Percentiles rank a stretch among this genome's conserved stretches.
These are phyloP conservation scores for Buddleja alternifolia DNA, from an alignment of 257 asterid species.

Conservation along the genomic window DNA sequence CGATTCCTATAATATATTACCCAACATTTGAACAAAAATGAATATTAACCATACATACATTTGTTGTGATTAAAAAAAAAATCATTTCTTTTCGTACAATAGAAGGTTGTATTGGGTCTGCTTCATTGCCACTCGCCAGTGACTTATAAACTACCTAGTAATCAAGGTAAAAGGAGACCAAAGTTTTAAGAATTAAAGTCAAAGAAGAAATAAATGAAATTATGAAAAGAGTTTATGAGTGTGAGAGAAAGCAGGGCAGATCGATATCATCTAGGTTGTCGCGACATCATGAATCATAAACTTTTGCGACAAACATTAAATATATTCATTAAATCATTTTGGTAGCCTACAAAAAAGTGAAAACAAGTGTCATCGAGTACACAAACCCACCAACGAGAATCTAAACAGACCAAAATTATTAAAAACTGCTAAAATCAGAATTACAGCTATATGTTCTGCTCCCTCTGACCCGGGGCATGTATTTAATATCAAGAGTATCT, in stretches of 20 bases:
- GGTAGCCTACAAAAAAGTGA: conserved; percentile 13
- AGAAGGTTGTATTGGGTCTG: too few relatives aligned
- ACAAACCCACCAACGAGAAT: conserved; percentile 43
- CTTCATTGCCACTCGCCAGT: too few relatives aligned
- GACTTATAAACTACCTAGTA: background rate
- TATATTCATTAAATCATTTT: conserved; percentile 5
- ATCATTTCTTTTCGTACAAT: too few relatives aligned
- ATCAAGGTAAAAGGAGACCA: background rate
- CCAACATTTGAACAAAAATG: too few relatives aligned
- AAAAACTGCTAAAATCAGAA: conserved; percentile 22
- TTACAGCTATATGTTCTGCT: conserved; percentile 57
- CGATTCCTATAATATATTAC: too few relatives aligned
- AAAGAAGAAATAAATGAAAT: background rate
- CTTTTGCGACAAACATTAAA: background rate
- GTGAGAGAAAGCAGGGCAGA: conserved; percentile 13
- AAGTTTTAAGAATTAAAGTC: background rate
- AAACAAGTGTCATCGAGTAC: conserved; percentile 55
- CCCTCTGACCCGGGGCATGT: conserved; percentile 32
- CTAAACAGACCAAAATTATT: conserved; percentile 31
- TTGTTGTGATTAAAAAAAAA: too few relatives aligned
- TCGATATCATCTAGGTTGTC: conserved; percentile 55
- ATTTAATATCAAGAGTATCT: background rate
- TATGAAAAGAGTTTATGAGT: background rate
- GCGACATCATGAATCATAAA: conserved; percentile 33
- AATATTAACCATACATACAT: too few relatives aligned